Percentiles rank a stretch among this genome's conserved stretches.
Conservation (phyloP, 116 monocot genomes). For the Trichopus zeylanicus region DNA sequence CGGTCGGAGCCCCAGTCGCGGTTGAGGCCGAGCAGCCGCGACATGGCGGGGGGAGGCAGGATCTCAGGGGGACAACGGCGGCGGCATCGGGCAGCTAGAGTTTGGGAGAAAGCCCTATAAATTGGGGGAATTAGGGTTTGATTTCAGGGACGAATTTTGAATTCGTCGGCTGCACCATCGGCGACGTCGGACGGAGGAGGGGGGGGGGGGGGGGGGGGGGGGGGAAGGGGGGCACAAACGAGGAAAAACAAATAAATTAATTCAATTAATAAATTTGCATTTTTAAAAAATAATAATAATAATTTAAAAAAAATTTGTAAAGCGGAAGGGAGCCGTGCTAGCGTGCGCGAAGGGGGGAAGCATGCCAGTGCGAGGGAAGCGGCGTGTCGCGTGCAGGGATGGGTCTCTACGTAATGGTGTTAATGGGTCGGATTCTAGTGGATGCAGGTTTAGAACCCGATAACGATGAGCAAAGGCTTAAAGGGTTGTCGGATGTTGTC, state of each 20-base stretch:
- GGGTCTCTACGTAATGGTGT: no score
- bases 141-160: background rate
- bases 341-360: background rate
- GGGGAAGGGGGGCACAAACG: no score
- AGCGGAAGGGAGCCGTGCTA: background rate
- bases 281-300: background rate
- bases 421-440: no score
- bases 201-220: conserved; percentile 2
- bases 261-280: no score
- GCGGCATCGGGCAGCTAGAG: background rate
- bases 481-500: no score
- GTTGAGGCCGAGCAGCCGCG: conserved; percentile 69
- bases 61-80: background rate
- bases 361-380: background rate
- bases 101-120: background rate
- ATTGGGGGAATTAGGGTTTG: background rate
- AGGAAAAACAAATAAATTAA: no score
- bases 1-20: conserved; percentile 21
- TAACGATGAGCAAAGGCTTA: no score
- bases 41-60: conserved; percentile 64
- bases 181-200: conserved; percentile 7
- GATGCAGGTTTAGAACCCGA: no score
- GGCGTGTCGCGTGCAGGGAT: background rate
- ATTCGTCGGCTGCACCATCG: conserved; percentile 10
- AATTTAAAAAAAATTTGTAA: background rate